phyloP scores from a whole-genome alignment of 2,329 filamentous ascomycete genomes.

The Lasiodiplodia citricola region DNA sequence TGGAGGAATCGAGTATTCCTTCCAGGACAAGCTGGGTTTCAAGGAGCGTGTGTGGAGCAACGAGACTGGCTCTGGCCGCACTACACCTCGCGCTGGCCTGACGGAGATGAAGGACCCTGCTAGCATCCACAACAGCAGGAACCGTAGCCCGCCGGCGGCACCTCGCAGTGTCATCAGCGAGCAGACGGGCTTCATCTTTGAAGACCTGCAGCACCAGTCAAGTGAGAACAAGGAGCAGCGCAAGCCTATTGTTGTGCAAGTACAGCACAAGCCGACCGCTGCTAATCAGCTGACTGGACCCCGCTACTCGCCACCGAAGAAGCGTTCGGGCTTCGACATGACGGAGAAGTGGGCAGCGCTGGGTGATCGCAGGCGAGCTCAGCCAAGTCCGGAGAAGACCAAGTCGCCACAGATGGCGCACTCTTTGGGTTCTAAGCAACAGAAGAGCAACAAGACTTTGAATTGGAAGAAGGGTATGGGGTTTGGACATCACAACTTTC shows the following conservation, averaged over 20 bases:
- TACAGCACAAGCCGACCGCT: slow-evolving; percentile 28
- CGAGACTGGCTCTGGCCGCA: slow-evolving; percentile 49
- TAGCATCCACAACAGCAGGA: slow-evolving; percentile 56
- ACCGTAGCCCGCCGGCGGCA: slow-evolving; percentile 39
- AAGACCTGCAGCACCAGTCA: slow-evolving; percentile 77
- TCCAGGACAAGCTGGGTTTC: slow-evolving; percentile 36
- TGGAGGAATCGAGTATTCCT: slow-evolving; percentile 64
- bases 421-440: slow-evolving; percentile 38
- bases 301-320: slow-evolving; percentile 69
- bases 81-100: slow-evolving; percentile 58
- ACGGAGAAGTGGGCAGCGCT: slow-evolving; percentile 90
- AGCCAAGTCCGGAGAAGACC: slow-evolving; percentile 53
- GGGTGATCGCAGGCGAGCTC: slow-evolving; percentile 78
- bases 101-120: slow-evolving; percentile 61
- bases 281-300: slow-evolving; percentile 33
- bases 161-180: slow-evolving; percentile 60
- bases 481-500: slow-evolving; percentile 26
- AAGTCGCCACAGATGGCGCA: slow-evolving; percentile 40
- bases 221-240: slow-evolving; percentile 32
- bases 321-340: slow-evolving; percentile 52
- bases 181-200: slow-evolving; percentile 74
- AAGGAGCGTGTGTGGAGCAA: slow-evolving; percentile 46
- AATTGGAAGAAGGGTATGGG: slow-evolving; percentile 40
- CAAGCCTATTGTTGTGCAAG: slow-evolving; percentile 34
- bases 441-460: slow-evolving; percentile 45